Evolutionary conservation across 2,329 filamentous ascomycete species (phyloP).

Genomic region (Penicillium sp.): DNA sequence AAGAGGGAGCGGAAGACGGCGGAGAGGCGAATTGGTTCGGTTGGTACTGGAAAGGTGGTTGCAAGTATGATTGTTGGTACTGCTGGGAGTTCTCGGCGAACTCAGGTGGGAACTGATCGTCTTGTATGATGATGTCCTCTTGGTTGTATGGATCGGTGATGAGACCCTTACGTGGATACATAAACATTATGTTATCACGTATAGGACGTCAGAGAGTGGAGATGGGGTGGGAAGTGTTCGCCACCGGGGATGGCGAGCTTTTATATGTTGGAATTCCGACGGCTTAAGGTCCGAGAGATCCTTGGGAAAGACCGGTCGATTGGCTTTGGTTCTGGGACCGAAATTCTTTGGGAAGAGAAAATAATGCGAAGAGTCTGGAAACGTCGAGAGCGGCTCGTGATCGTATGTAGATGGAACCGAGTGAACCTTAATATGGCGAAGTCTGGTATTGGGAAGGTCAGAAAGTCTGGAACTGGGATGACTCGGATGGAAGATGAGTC

Average conservation of each 20-base stretch:
- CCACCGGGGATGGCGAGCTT: constrained; percentile 31
- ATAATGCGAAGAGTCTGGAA: constrained; percentile 33
- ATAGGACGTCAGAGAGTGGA: constrained; percentile 28
- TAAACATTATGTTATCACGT: constrained; percentile 39
- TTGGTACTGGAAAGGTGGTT: constrained; percentile 37
- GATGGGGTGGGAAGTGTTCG: constrained; percentile 22
- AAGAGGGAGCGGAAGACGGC: constrained; percentile 39
- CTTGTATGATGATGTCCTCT: constrained; percentile 39
- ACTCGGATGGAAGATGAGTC: constrained; percentile 17
- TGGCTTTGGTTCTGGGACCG: not conserved
- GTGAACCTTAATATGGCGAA: constrained; percentile 16
- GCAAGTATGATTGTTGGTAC: constrained; percentile 29
- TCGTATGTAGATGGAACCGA: constrained; percentile 9
- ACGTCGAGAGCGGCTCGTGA: constrained; percentile 23
- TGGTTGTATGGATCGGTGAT: constrained; percentile 39
- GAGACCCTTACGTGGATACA: constrained; percentile 45
- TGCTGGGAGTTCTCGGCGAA: constrained; percentile 28
- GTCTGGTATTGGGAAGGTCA: constrained; percentile 10
- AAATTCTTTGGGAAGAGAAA: not conserved
- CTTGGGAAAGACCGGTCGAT: constrained; percentile 12
- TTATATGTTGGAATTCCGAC: constrained; percentile 27
- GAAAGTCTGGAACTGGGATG: constrained; percentile 13
- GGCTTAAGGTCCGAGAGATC: constrained; percentile 29
- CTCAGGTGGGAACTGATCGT: constrained; percentile 38
- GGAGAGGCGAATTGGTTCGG: constrained; percentile 34